Conservation (phyloP, 768 basidiomycete genomes). For the Lentinula sp. region DNA sequence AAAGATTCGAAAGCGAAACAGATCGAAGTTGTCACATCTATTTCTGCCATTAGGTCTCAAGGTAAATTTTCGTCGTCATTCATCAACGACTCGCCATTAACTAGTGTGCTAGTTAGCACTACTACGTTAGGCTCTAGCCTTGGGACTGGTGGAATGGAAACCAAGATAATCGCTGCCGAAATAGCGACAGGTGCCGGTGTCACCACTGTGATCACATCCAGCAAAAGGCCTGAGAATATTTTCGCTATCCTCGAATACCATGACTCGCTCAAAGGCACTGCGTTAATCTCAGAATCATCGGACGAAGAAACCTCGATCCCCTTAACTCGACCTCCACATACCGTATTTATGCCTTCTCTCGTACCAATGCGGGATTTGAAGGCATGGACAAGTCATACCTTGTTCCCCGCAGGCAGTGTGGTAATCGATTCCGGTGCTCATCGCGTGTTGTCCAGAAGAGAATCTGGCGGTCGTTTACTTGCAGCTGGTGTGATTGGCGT, state of each 20-base stretch:
- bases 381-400: slow-evolving; percentile 95
- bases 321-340: slow-evolving; percentile 68
- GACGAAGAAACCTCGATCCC: slow-evolving; percentile 5
- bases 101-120: slow-evolving; percentile 66
- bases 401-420: slow-evolving; percentile 83
- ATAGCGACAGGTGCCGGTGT: slow-evolving; percentile 95
- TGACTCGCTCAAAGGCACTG: slow-evolving; percentile 31
- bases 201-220: slow-evolving; percentile 84
- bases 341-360: slow-evolving; percentile 73
- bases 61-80: slow-evolving; percentile 37
- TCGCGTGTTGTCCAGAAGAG: slow-evolving; percentile 73
- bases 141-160: slow-evolving; percentile 99
- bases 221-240: slow-evolving; percentile 70
- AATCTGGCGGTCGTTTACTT: slow-evolving; percentile 88
- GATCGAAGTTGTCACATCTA: slow-evolving; percentile 79
- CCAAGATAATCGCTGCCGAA: slow-evolving; percentile 96
- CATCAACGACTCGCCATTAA: not conserved
- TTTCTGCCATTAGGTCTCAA: slow-evolving; percentile 73
- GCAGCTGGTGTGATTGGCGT: slow-evolving; percentile 87
- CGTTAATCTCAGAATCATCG: slow-evolving; percentile 15
- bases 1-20: slow-evolving; percentile 79
- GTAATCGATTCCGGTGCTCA: slow-evolving; percentile 89
- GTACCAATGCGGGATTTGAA: slow-evolving; percentile 82
- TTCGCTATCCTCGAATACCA: slow-evolving; percentile 80
- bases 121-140: slow-evolving; percentile 87